A percentile compares a stretch with the other conserved stretches of the same genome.
Evolutionary conservation across 371 early-diverging fungal genomes (phyloP).

Genomic region (Syncephalis fuscata): DNA sequence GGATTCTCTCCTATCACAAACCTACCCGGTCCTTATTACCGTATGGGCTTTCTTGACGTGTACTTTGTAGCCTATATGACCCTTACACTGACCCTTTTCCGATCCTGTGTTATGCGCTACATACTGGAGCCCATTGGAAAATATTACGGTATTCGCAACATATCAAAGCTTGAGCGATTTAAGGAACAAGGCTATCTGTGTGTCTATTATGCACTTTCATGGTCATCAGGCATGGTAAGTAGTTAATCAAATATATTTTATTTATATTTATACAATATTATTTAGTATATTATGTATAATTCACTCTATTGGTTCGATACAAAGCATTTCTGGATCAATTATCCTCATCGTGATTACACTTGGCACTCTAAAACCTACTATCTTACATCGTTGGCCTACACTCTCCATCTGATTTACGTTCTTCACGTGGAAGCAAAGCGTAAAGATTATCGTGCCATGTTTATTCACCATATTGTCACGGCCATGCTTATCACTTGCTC

Average conservation of each 20-base stretch:
- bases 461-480: constrained; percentile 66
- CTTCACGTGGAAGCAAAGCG: constrained; percentile 58
- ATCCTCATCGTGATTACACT: neutral
- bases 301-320: neutral
- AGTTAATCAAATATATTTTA: neutral
- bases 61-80: neutral
- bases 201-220: neutral
- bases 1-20: too few relatives aligned
- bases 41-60: constrained; percentile 7
- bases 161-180: neutral
- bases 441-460: constrained; percentile 61
- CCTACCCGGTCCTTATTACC: too few relatives aligned
- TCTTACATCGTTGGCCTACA: constrained; percentile 57
- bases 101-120: neutral
- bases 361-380: constrained; percentile 46
- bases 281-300: constrained; percentile 1
- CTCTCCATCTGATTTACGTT: constrained; percentile 55
- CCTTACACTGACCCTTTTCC: neutral
- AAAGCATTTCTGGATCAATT: neutral
- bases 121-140: neutral
- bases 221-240: neutral
- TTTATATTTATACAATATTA: too few relatives aligned
- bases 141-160: neutral
- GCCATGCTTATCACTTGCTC: constrained; percentile 41
- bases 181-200: neutral